Evolutionary conservation across 2,329 filamentous ascomycete genomes (phyloP), one percentile per base, ranked within the genome.

Genomic region (Pseudogymnoascus sp.): DNA sequence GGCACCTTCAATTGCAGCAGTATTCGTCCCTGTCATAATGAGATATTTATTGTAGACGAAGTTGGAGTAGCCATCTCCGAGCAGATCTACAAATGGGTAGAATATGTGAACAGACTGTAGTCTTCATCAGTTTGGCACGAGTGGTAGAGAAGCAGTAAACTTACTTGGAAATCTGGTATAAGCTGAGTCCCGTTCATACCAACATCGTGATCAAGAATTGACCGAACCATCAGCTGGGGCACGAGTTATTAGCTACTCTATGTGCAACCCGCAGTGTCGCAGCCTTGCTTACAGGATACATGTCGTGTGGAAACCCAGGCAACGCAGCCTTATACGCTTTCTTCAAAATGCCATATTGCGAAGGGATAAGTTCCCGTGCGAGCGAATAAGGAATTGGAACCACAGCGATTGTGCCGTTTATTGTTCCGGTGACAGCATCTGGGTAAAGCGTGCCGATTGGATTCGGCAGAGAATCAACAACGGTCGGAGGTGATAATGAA

Each of bases 41-140:
- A 83, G 70, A 60, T 81, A 74, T 2, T 75, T 74, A 0, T 74
- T 74, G 75, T 79, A 83, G 39, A 77, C 77, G 71, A 83, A 84
- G 2, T 76, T 77, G 1, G 79, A 78, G 63, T 75, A 71, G 35
- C 77, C 78, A 68, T 83, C 79, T 58, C 74, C 73, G 2, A 82
- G 71, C 5, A 81, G 67, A 66, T 83, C 81, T 37, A 84, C 63
- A 68, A 84, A 84, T 0, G 82, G 82, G 62, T 83, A 84, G 64
- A 80, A 77, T 63, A 82, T 76, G 7, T 78, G 76, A 15, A 77
- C 71, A 37, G 78, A 78, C 81, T 83, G 9, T 24, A 5, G 26
- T 13, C 9, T 35, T 21, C 3, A 26, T 26, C 4, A 47, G 41
- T 66, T 71, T 61, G 69, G 66, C 61, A 60, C 29, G 41, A 58